Percentiles rank a stretch among this genome's conserved stretches.
These are phyloP conservation scores for Neonothopanus nambi DNA, from an alignment of 1,284 basidiomycete species.

Conservation along the genomic window DNA sequence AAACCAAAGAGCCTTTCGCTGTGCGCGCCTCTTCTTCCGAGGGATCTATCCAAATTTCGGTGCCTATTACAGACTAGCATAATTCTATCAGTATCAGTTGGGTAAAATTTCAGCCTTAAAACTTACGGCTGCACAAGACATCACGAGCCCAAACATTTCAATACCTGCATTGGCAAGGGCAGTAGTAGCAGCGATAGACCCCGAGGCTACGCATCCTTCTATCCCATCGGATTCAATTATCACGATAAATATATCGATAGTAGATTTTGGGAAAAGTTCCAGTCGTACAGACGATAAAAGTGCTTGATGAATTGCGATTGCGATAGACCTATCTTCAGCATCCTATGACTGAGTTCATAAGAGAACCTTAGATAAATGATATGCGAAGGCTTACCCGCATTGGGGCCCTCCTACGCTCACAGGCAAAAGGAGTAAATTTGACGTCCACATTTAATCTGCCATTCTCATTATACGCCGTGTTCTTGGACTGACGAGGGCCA, in stretches of 20 bases:
- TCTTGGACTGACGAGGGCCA: conserved; percentile 89
- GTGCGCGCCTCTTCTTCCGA: conserved; percentile 62
- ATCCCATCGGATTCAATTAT: conserved; percentile 91
- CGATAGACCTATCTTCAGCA: conserved; percentile 87
- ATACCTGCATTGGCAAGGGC: conserved; percentile 90
- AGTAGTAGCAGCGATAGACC: conserved; percentile 84
- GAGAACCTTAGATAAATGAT: neutral
- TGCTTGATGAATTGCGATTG: conserved; percentile 84
- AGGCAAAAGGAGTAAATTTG: conserved; percentile 95
- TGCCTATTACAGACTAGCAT: conserved; percentile 51
- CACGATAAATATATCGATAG: conserved; percentile 89
- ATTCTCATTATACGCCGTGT: conserved; percentile 76
- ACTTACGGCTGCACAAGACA: conserved; percentile 65
- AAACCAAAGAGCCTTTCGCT: conserved; percentile 63
- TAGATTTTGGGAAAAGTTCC: conserved; percentile 91
- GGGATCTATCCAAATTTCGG: conserved; percentile 77
- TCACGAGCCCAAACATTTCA: conserved; percentile 83
- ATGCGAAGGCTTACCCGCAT: conserved; percentile 68
- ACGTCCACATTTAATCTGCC: conserved; percentile 94
- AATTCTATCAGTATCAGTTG: conserved; percentile 9
- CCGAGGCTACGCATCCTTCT: conserved; percentile 82
- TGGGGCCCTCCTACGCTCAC: conserved; percentile 72
- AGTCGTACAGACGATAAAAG: conserved; percentile 84
- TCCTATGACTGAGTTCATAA: conserved; percentile 59
- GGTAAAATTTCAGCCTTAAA: neutral